These are phyloP conservation scores for Blastobotrys attinorum DNA, from an alignment of 805 yeast species.

Conservation along the genomic window DNA sequence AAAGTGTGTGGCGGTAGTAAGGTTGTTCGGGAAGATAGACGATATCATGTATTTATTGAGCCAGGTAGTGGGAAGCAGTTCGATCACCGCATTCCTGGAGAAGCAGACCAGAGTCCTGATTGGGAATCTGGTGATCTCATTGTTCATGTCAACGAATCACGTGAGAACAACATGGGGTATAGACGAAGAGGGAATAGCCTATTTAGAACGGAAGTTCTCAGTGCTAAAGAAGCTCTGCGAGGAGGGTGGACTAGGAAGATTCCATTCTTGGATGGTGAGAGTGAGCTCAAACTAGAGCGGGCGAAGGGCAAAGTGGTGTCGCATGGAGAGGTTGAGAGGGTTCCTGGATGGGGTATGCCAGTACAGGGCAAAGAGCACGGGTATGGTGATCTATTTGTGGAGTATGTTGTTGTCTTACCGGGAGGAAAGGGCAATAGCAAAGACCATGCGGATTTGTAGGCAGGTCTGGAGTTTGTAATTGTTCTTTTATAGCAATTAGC, in stretches of 20 bases:
- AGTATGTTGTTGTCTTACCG: slow-evolving; percentile 32
- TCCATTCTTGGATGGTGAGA: slow-evolving; percentile 55
- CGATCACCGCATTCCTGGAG: slow-evolving; percentile 55
- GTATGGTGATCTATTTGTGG: slow-evolving; percentile 43
- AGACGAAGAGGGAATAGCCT: slow-evolving; percentile 68
- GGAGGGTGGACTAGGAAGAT: slow-evolving; percentile 80
- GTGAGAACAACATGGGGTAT: slow-evolving; percentile 64
- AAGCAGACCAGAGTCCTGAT: slow-evolving; percentile 81
- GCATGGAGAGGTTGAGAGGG: slow-evolving; percentile 63
- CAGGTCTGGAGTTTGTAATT: too few relatives aligned
- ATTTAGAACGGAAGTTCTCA: slow-evolving; percentile 73
- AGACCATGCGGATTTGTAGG: not conserved
- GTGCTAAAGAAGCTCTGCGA: slow-evolving; percentile 57
- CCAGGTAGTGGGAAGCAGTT: slow-evolving; percentile 65
- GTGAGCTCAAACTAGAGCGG: slow-evolving; percentile 41
- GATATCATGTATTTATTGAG: slow-evolving; percentile 51
- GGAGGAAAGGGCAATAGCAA: slow-evolving; percentile 10
- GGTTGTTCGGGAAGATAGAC: slow-evolving; percentile 47
- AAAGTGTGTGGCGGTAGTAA: slow-evolving; percentile 62
- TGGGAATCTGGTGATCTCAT: slow-evolving; percentile 72
- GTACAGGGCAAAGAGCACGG: slow-evolving; percentile 38
- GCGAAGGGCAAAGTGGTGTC: slow-evolving; percentile 42
- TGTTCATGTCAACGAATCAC: slow-evolving; percentile 52
- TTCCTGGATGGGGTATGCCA: slow-evolving; percentile 87
- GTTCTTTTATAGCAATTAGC: too few relatives aligned